Evolutionary conservation across 1,284 basidiomycete genomes (phyloP).

Genomic region (Acaromyces ingoldii): DNA sequence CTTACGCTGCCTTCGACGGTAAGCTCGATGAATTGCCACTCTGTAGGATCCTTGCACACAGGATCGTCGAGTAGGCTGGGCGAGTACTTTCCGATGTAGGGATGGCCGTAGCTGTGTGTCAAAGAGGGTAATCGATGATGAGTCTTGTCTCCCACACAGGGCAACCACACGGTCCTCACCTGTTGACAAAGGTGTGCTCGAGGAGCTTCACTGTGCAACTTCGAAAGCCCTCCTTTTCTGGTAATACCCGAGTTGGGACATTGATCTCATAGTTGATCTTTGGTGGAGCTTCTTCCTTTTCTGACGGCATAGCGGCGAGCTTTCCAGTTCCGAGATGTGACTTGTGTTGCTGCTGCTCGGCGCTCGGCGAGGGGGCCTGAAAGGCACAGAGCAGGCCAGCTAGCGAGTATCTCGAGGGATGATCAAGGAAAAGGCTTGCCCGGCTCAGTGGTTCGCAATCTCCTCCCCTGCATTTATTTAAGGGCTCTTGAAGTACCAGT

Average conservation of each 20-base stretch:
- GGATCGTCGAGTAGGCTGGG: slow-evolving; percentile 6
- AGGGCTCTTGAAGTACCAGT: too few relatives aligned
- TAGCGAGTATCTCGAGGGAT: background rate
- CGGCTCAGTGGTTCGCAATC: background rate
- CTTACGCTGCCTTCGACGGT: slow-evolving; percentile 15
- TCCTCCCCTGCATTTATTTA: too few relatives aligned
- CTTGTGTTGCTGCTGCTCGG: background rate
- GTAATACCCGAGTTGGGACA: background rate
- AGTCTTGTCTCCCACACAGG: background rate
- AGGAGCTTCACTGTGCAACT: slow-evolving; percentile 17
- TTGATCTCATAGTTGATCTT: slow-evolving; percentile 4
- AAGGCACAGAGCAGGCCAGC: background rate
- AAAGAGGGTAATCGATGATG: background rate
- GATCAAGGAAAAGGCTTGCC: background rate
- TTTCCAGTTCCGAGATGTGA: background rate
- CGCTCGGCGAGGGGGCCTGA: background rate
- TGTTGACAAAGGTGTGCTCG: slow-evolving; percentile 23
- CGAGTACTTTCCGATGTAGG: slow-evolving; percentile 16
- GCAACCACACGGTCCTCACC: background rate
- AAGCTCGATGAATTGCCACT: slow-evolving; percentile 25
- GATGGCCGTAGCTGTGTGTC: slow-evolving; percentile 17
- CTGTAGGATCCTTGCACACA: slow-evolving; percentile 15
- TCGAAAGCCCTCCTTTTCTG: background rate
- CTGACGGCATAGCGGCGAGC: background rate
- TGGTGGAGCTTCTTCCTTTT: too few relatives aligned